These are phyloP conservation scores for Globisporangium abappressorium DNA, from an alignment of 352 stramenopile genomes.

Conservation along the genomic window DNA sequence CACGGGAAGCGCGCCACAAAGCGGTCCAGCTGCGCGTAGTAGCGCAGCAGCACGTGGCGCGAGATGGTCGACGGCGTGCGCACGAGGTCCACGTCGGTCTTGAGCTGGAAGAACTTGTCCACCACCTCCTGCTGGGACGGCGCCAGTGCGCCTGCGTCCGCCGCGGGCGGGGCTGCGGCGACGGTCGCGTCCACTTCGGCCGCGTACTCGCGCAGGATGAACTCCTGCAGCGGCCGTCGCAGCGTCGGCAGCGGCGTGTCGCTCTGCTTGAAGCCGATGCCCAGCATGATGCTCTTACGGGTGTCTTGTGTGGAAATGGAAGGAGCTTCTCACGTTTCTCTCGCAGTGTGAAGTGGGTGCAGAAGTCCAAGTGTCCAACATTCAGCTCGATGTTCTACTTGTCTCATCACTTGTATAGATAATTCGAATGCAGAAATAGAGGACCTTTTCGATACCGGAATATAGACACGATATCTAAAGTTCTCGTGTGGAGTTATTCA, in stretches of 20 bases:
- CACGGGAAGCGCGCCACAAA: constrained; percentile 63
- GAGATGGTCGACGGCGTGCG: constrained; percentile 66
- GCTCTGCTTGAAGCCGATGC: constrained; percentile 75
- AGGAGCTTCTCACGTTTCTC: background rate
- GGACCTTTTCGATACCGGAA: background rate
- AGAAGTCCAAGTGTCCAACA: background rate
- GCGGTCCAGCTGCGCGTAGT: constrained; percentile 71
- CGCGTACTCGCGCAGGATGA: constrained; percentile 68
- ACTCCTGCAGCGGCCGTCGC: constrained; percentile 55
- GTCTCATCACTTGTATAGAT: background rate
- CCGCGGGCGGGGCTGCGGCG: background rate
- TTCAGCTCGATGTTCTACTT: background rate
- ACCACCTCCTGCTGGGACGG: constrained; percentile 31
- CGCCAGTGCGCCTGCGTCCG: constrained; percentile 4
- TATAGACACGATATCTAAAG: too few species aligned
- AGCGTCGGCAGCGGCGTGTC: constrained; percentile 42
- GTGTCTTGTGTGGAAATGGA: background rate
- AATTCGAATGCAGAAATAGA: background rate
- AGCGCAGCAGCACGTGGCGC: constrained; percentile 66
- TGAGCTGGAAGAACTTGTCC: constrained; percentile 51
- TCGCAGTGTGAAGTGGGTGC: background rate
- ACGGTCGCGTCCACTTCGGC: constrained; percentile 5
- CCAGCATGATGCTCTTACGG: constrained; percentile 51
- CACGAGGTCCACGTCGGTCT: constrained; percentile 68
- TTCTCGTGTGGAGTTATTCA: too few species aligned